Base-by-base conservation (phyloP, 2,329 filamentous ascomycete genomes). In the Diaporthe helianthi region DNA sequence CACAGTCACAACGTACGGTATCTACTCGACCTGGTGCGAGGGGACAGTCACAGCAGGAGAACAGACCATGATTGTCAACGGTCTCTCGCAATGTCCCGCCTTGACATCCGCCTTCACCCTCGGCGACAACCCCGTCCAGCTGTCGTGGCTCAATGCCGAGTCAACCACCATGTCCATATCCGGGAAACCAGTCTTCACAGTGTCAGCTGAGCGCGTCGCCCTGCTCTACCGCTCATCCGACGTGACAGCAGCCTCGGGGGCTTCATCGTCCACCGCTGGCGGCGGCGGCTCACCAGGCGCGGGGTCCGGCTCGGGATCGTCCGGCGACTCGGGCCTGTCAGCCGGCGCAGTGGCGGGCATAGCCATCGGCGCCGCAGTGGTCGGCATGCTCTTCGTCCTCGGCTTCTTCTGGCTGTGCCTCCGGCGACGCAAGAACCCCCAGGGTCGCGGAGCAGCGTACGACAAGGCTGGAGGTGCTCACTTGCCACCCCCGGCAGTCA, bases 1-100 rank as follows among this genome's bases (percentile, higher is more conserved):
- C 15, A 55, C 63, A 1, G 58, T 68, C 17, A 70, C 65, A 2
- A 68, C 65, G 8, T 68, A 70, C 33, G 68, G 68, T 2, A 68
- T 67, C 24, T 70, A 70, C 51, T 70, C 68, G 10, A 70, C 68
- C 12, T 70, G 68, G 68, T 70, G 68, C 29, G 51, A 70, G 41
- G 65, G 68, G 1, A 70, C 65, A 3, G 49, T 68, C 31, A 70
- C 55, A n/a, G 31, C 58, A 26, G 68, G 65, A 15, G 17, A 58
- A 6, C 9, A 63, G 29, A 70, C 55, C 7, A 44, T 67, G 49
- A 36, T 70, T 13, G 64, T 70, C 64, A 70, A 70, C 64, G 68
- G 68, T 31, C 64, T 70, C 22, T 70, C 68, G 2, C 64, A 70
- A 29, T 70, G 68, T 24, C 68, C 68, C 13, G 54, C 68, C 31